Evolutionary conservation across 805 yeast genomes (phyloP).

Genomic region (Candida insectalens): DNA sequence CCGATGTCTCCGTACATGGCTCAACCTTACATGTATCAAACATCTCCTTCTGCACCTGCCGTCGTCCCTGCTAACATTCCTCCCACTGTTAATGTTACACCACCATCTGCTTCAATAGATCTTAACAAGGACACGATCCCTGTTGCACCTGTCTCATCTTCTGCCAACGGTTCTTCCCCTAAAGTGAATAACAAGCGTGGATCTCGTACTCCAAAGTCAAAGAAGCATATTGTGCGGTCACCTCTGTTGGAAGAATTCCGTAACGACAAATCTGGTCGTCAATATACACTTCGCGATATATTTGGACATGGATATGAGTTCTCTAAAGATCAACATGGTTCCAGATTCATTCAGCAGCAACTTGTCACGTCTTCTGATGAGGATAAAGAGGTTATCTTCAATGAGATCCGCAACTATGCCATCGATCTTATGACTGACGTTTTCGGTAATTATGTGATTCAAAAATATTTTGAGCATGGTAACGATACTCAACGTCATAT

Average conservation of each 20-base stretch:
- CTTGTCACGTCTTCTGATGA: constrained; percentile 57
- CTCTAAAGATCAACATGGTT: constrained; percentile 94
- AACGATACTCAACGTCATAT: constrained; percentile 56
- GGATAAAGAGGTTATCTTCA: constrained; percentile 69
- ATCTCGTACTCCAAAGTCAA: constrained; percentile 5
- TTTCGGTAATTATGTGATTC: constrained; percentile 95
- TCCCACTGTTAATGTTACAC: too few relatives aligned
- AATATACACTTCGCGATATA: constrained; percentile 61
- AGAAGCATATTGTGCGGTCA: constrained; percentile 52
- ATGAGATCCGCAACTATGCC: constrained; percentile 68
- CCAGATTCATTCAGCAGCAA: constrained; percentile 90
- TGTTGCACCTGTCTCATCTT: constrained; percentile 5
- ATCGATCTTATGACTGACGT: constrained; percentile 88
- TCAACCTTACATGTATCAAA: constrained; percentile 41
- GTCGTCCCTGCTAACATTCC: too few relatives aligned
- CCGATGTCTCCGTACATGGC: constrained; percentile 33
- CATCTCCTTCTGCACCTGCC: constrained; percentile 3
- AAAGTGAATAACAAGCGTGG: background rate
- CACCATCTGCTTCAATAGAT: too few relatives aligned
- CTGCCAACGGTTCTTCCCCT: background rate
- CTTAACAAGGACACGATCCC: constrained; percentile 4
- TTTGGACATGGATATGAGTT: constrained; percentile 86
- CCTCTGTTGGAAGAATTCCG: constrained; percentile 83
- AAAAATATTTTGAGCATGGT: constrained; percentile 85
- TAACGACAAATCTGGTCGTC: constrained; percentile 45